A percentile compares a stretch with the other conserved stretches of the same genome.
phyloP scores from a whole-genome alignment of 2,329 filamentous ascomycete genomes.

The Cercospora zeae-maydis region DNA sequence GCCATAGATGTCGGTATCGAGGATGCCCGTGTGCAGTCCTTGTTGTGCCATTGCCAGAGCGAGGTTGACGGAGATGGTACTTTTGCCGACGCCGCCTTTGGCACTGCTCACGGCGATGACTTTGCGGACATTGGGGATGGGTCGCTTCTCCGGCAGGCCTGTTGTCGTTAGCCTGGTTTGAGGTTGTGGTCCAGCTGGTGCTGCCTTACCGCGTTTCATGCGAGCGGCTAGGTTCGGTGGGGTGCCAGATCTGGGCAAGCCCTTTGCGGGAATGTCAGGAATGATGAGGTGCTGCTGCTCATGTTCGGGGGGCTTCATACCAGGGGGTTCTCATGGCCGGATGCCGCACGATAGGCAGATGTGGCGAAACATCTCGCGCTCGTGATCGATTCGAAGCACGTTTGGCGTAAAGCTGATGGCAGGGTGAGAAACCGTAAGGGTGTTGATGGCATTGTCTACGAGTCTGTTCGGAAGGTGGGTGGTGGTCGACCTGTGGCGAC shows the following conservation, averaged over 20 bases:
- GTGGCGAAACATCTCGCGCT: constrained; percentile 51
- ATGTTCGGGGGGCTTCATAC: constrained; percentile 46
- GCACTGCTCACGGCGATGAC: constrained; percentile 96
- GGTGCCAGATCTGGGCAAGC: constrained; percentile 70
- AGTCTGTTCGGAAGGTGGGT: neutral
- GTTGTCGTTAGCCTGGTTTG: neutral
- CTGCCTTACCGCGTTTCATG: constrained; percentile 60
- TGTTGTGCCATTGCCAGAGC: constrained; percentile 79
- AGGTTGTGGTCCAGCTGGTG: neutral
- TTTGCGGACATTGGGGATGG: constrained; percentile 80
- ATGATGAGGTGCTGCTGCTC: neutral
- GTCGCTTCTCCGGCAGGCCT: constrained; percentile 71
- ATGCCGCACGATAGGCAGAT: constrained; percentile 42
- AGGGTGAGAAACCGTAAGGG: constrained; percentile 9
- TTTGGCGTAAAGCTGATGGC: constrained; percentile 11
- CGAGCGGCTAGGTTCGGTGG: constrained; percentile 63
- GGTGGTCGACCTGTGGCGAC: neutral
- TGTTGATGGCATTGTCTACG: constrained; percentile 9
- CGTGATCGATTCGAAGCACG: neutral
- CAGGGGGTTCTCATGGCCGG: constrained; percentile 78
- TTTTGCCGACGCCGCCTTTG: constrained; percentile 97
- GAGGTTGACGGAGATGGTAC: constrained; percentile 89
- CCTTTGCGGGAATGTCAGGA: constrained; percentile 50
- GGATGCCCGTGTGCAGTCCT: constrained; percentile 77
- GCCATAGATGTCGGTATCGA: constrained; percentile 96